phyloP scores from a whole-genome alignment of 2,329 filamentous ascomycete genomes.

The Colletotrichum destructivum region DNA sequence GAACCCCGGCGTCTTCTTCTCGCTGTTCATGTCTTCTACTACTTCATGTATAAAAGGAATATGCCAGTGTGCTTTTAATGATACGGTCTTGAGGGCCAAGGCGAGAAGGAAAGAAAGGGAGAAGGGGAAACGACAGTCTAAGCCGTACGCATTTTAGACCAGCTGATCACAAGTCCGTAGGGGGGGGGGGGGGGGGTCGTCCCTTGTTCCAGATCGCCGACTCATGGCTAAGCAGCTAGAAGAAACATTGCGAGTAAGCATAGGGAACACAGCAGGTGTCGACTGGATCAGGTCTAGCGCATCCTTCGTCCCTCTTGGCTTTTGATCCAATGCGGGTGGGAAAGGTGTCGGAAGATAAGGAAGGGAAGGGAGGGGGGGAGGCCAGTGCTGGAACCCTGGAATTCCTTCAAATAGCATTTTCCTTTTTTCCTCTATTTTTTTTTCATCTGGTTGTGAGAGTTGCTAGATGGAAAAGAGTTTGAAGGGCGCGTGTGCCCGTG shows the following conservation, averaged over 20 bases:
- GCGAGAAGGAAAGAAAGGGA: neutral
- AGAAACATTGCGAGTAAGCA: neutral
- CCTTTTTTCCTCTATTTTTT: too few species aligned
- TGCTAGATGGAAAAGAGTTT: conserved; percentile 11
- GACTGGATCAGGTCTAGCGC: conserved; percentile 34
- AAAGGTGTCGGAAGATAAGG: conserved; percentile 28
- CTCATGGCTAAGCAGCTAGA: conserved; percentile 13
- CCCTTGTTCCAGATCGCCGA: conserved; percentile 26
- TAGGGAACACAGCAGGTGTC: neutral
- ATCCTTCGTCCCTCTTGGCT: conserved; percentile 16
- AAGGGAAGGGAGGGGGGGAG: too few species aligned
- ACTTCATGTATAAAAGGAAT: too few species aligned
- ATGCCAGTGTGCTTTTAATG: neutral
- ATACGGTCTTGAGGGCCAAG: neutral
- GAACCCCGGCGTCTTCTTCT: conserved; percentile 2
- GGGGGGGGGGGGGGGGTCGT: conserved; percentile 4
- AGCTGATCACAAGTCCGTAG: conserved; percentile 20
- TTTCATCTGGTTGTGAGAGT: conserved; percentile 20
- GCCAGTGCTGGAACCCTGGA: neutral
- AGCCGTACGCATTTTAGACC: neutral
- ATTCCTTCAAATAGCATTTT: neutral
- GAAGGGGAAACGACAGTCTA: neutral
- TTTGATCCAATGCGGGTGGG: conserved; percentile 15
- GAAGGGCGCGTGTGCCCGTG: conserved; percentile 16
- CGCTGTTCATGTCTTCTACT: conserved; percentile 10